Evolutionary conservation across 768 basidiomycete species (phyloP).

Genomic region (Amanita exitialis): DNA sequence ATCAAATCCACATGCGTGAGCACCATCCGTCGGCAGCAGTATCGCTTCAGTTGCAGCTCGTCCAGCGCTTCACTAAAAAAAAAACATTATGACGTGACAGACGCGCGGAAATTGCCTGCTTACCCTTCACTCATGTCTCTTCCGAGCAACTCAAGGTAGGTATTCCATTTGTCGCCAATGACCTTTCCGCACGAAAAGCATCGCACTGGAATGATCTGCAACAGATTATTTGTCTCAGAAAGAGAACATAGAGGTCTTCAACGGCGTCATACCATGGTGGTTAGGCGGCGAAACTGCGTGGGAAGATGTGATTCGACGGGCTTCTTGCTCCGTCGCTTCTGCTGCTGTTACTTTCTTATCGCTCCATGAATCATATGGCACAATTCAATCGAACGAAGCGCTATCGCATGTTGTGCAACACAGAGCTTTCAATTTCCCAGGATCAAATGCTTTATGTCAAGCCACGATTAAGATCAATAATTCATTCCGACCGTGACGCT

Average conservation of each 20-base stretch:
- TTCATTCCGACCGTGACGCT: too few species aligned
- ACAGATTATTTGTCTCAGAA: not conserved
- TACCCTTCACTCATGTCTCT: not conserved
- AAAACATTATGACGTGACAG: not conserved
- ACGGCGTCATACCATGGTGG: not conserved
- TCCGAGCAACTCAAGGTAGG: slow-evolving; percentile 73
- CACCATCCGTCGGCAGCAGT: slow-evolving; percentile 97
- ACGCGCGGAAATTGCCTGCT: not conserved
- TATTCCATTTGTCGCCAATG: slow-evolving; percentile 92
- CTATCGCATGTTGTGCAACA: too few species aligned
- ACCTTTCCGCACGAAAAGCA: slow-evolving; percentile 98
- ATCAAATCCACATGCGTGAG: slow-evolving; percentile 96
- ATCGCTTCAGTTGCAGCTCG: slow-evolving; percentile 81
- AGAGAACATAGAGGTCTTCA: not conserved
- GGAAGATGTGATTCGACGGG: not conserved
- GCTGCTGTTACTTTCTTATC: too few species aligned
- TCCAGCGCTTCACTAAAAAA: slow-evolving; percentile 18
- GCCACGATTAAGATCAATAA: too few species aligned
- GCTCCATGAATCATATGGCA: too few species aligned
- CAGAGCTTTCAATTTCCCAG: too few species aligned
- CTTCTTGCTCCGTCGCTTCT: too few species aligned
- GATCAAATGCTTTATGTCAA: too few species aligned
- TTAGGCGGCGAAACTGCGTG: not conserved
- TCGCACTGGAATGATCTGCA: slow-evolving; percentile 89
- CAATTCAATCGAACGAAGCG: too few species aligned